Conservation (phyloP, 1,139 yeast genomes). For the Pneumocystis murina region DNA sequence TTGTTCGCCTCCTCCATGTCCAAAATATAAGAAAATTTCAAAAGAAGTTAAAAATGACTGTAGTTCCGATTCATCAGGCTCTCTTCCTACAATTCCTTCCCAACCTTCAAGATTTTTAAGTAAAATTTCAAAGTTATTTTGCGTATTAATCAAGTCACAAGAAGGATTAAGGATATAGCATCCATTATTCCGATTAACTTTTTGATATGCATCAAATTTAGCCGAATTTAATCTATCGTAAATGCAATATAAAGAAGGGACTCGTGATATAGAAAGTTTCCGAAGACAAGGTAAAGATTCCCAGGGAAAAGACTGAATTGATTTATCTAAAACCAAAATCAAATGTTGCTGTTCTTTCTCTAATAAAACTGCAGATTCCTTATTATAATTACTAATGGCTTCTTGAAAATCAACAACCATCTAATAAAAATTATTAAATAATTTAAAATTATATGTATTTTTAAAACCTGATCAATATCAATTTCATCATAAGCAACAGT, state of each 20-base stretch:
- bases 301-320: conserved; percentile 69
- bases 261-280: conserved; percentile 47
- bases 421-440: background rate
- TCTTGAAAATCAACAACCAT: conserved; percentile 35
- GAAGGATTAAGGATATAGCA: conserved; percentile 67
- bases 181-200: conserved; percentile 24
- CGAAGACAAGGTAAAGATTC: conserved; percentile 54
- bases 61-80: conserved; percentile 44
- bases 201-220: conserved; percentile 12
- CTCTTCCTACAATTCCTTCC: conserved; percentile 28
- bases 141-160: conserved; percentile 59
- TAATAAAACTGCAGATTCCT: conserved; percentile 3
- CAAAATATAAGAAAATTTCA: conserved; percentile 55
- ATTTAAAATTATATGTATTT: background rate
- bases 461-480: conserved; percentile 38
- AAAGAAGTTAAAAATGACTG: conserved; percentile 28
- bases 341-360: conserved; percentile 33
- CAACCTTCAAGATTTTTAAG: conserved; percentile 26
- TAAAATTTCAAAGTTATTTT: conserved; percentile 37
- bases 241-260: conserved; percentile 52
- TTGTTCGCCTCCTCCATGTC: conserved; percentile 93
- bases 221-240: conserved; percentile 27
- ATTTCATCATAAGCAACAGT: conserved; percentile 49
- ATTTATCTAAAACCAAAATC: conserved; percentile 51
- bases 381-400: conserved; percentile 25